phyloP scores from a whole-genome alignment of 1,139 yeast genomes.

The Taiozyma sp. region DNA sequence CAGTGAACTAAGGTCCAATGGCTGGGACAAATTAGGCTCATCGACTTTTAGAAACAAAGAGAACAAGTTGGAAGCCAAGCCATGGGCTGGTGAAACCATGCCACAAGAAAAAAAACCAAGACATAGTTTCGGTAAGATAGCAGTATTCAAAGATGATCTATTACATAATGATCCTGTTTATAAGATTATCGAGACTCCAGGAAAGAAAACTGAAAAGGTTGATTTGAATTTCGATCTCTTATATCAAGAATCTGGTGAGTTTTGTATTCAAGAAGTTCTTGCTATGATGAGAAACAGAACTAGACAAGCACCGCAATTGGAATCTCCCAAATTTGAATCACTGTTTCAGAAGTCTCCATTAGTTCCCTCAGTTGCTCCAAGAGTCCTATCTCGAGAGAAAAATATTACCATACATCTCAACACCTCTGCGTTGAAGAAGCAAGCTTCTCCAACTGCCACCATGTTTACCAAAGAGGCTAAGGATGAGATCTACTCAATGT shows the following conservation, averaged over 20 bases:
- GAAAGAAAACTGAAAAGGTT: constrained; percentile 60
- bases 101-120: constrained; percentile 29
- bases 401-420: constrained; percentile 19
- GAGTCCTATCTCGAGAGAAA: background rate
- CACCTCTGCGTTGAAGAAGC: constrained; percentile 20
- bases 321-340: constrained; percentile 7
- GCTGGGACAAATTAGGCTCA: constrained; percentile 50
- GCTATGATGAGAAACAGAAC: constrained; percentile 31
- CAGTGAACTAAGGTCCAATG: constrained; percentile 17
- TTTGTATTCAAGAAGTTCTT: constrained; percentile 58
- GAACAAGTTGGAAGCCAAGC: constrained; percentile 49
- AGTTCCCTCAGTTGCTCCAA: background rate
- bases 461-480: constrained; percentile 71
- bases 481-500: constrained; percentile 71
- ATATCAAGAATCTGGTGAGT: constrained; percentile 46
- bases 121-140: constrained; percentile 25
- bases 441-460: constrained; percentile 73
- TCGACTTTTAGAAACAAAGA: constrained; percentile 56
- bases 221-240: constrained; percentile 57
- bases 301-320: background rate
- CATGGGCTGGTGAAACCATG: constrained; percentile 64
- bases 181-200: constrained; percentile 47
- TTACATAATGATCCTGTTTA: constrained; percentile 30
- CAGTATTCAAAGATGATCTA: constrained; percentile 43
- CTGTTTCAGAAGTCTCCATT: constrained; percentile 1